phyloP scores from a whole-genome alignment of 192 early-diverging fungal species.

The Rhizoclosmatium globosum region DNA sequence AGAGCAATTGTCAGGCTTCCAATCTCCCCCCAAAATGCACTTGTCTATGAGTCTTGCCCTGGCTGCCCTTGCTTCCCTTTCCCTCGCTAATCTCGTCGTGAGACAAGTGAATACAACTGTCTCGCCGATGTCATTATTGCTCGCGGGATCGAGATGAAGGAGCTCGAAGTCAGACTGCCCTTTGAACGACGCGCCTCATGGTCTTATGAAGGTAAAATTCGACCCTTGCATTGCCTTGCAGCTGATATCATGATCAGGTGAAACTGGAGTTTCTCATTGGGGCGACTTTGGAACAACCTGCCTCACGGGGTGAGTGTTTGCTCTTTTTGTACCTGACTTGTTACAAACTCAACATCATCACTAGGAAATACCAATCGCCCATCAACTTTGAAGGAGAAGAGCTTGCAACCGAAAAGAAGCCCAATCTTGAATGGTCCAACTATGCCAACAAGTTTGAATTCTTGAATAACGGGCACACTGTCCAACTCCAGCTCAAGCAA shows the following conservation, averaged over 20 bases:
- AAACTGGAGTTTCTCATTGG: constrained; percentile 1
- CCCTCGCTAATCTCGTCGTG: too few relatives aligned
- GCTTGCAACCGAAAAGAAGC: background rate
- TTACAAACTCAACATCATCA: background rate
- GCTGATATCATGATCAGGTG: too few relatives aligned
- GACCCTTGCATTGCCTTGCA: background rate
- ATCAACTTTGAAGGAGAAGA: constrained; percentile 51
- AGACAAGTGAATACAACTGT: too few relatives aligned
- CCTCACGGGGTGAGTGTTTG: background rate
- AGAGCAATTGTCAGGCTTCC: too few relatives aligned
- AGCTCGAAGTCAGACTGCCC: too few relatives aligned
- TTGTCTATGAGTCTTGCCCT: too few relatives aligned
- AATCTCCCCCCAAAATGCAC: too few relatives aligned
- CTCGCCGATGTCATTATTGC: constrained; percentile 21
- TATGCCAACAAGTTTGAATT: constrained; percentile 2
- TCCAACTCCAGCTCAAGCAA: constrained; percentile 19
- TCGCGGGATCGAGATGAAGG: background rate
- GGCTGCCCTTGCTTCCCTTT: too few relatives aligned
- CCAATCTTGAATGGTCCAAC: background rate
- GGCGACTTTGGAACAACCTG: constrained; percentile 13
- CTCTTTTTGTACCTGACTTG: background rate
- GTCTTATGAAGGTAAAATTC: constrained; percentile 9
- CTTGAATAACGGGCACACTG: constrained; percentile 26
- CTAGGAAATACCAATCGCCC: constrained; percentile 55
- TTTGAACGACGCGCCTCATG: background rate